A percentile compares a stretch with the other conserved stretches of the same genome.
These are phyloP conservation scores for Glycine tomentella DNA, from an alignment of 306 rosid species.

Conservation along the genomic window DNA sequence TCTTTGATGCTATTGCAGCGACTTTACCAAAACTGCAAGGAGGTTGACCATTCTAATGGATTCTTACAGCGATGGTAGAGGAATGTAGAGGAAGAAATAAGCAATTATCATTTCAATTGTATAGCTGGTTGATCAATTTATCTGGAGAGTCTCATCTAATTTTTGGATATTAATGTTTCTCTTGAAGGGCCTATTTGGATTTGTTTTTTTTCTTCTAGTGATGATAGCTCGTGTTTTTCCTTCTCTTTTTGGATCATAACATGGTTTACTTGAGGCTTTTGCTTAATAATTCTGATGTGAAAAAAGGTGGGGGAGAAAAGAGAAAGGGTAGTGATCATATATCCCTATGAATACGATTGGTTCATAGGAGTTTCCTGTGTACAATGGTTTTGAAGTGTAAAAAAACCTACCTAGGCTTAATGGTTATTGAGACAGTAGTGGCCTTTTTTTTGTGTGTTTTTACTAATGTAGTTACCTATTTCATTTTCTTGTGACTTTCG, in stretches of 20 bases:
- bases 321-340: constrained; percentile 20
- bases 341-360: background rate
- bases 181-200: constrained; percentile 33
- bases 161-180: constrained; percentile 42
- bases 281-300: background rate
- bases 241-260: background rate
- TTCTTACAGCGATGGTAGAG: constrained; percentile 63
- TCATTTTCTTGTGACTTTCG: background rate
- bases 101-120: constrained; percentile 48
- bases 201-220: constrained; percentile 36
- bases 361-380: background rate
- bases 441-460: background rate
- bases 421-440: no score
- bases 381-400: constrained; percentile 21
- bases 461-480: background rate
- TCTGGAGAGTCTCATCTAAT: constrained; percentile 43
- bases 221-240: constrained; percentile 19
- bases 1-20: constrained; percentile 56
- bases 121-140: constrained; percentile 54
- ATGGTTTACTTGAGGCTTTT: background rate
- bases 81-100: constrained; percentile 52
- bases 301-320: background rate
- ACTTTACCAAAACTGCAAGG: constrained; percentile 70
- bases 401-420: background rate
- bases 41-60: constrained; percentile 76